Evolutionary conservation across 2,329 filamentous ascomycete species (phyloP).

Genomic region (Teratosphaeria pseudoeucalypti): DNA sequence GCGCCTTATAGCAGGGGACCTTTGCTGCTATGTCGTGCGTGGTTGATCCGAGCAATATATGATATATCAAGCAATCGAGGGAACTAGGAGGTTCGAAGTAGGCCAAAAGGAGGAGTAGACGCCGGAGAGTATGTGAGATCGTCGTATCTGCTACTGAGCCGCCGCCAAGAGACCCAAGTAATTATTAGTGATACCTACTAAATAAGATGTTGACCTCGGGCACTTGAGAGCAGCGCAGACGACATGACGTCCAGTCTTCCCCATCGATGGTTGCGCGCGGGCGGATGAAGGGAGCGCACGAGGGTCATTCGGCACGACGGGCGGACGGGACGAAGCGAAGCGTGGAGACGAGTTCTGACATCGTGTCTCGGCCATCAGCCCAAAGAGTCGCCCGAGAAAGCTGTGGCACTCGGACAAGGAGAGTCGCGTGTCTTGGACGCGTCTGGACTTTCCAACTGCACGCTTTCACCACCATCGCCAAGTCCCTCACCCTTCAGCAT

Average conservation of each 20-base stretch:
- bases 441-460: background rate
- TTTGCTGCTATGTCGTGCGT: background rate
- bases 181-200: background rate
- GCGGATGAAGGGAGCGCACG: background rate
- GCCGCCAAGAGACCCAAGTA: background rate
- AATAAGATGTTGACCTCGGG: background rate
- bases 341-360: background rate
- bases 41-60: background rate
- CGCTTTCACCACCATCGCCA: background rate
- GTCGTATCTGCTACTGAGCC: background rate
- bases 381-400: background rate
- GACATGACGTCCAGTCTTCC: background rate
- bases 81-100: background rate
- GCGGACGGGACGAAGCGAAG: background rate
- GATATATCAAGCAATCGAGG: background rate
- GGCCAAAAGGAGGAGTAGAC: background rate
- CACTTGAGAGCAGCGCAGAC: background rate
- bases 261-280: background rate
- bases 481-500: constrained; percentile 1
- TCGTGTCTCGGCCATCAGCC: background rate
- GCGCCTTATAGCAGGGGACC: background rate
- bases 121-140: background rate
- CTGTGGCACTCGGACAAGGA: background rate
- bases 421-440: background rate
- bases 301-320: background rate